Conservation (phyloP, 768 basidiomycete genomes). For the Boletus pseudopeckii region DNA sequence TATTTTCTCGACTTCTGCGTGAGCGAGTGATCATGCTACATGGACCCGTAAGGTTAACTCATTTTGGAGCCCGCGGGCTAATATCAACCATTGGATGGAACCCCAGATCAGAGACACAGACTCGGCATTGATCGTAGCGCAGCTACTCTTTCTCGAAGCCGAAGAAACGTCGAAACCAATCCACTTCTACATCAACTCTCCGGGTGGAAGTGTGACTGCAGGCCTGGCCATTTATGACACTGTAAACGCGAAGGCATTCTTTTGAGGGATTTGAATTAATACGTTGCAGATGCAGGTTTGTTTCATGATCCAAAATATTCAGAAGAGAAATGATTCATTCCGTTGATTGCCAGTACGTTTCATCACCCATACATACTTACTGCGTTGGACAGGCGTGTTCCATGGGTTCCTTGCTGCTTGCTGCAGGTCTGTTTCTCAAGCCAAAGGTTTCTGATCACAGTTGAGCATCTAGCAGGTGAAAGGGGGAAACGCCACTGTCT, state of each 20-base stretch:
- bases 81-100: constrained; percentile 12
- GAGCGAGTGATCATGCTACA: constrained; percentile 96
- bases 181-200: constrained; percentile 95
- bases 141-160: constrained; percentile 92
- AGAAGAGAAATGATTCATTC: constrained; percentile 26
- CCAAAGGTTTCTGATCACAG: constrained; percentile 7
- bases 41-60: constrained; percentile 65
- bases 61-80: constrained; percentile 5
- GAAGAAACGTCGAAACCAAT: constrained; percentile 94
- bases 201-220: constrained; percentile 93
- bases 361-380: constrained; percentile 94
- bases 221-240: constrained; percentile 98
- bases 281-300: constrained; percentile 66
- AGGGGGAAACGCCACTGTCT: constrained; percentile 88
- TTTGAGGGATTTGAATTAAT: constrained; percentile 13
- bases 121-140: constrained; percentile 85
- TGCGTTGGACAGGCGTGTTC: constrained; percentile 93
- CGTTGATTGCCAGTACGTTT: constrained; percentile 64
- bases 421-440: constrained; percentile 54
- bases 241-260: constrained; percentile 43
- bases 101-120: constrained; percentile 83
- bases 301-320: constrained; percentile 3
- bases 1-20: constrained; percentile 88
- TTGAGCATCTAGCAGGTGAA: constrained; percentile 49
- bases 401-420: constrained; percentile 92